Conservation (phyloP, 2,329 filamentous ascomycete genomes). For the Stromatinia cepivora region DNA sequence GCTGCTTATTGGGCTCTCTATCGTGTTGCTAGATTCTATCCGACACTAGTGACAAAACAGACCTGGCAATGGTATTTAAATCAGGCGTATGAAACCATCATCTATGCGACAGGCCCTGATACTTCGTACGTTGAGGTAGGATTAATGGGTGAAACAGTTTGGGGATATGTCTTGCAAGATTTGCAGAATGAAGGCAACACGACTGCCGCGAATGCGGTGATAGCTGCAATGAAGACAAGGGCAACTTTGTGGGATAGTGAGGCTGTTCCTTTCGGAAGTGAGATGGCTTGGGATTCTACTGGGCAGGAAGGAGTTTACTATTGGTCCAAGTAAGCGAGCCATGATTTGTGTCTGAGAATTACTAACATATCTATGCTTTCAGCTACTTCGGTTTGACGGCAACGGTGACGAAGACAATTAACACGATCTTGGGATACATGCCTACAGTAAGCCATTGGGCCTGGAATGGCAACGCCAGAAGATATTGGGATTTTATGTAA, state of each 20-base stretch:
- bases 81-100: constrained; percentile 54
- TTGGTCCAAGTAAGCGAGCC: constrained; percentile 46
- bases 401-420: constrained; percentile 53
- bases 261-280: constrained; percentile 57
- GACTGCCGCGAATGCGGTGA: constrained; percentile 45
- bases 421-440: constrained; percentile 57
- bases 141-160: constrained; percentile 61
- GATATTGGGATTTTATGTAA: constrained; percentile 45
- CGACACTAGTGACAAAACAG: constrained; percentile 45
- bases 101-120: constrained; percentile 44
- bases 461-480: constrained; percentile 62
- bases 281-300: constrained; percentile 64
- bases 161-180: constrained; percentile 53
- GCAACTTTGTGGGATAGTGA: constrained; percentile 52
- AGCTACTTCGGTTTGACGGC: constrained; percentile 50
- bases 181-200: constrained; percentile 50
- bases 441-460: constrained; percentile 61
- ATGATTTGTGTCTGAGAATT: rapidly evolving
- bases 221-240: constrained; percentile 50
- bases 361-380: not conserved
- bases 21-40: constrained; percentile 52
- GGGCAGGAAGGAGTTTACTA: constrained; percentile 63
- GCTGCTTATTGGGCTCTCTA: constrained; percentile 60
- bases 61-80: constrained; percentile 56
- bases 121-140: constrained; percentile 50